A percentile compares a stretch with the other conserved stretches of the same genome.
Evolutionary conservation across 192 early-diverging fungal genomes (phyloP).

Genomic region (Phlyctochytrium bullatum): DNA sequence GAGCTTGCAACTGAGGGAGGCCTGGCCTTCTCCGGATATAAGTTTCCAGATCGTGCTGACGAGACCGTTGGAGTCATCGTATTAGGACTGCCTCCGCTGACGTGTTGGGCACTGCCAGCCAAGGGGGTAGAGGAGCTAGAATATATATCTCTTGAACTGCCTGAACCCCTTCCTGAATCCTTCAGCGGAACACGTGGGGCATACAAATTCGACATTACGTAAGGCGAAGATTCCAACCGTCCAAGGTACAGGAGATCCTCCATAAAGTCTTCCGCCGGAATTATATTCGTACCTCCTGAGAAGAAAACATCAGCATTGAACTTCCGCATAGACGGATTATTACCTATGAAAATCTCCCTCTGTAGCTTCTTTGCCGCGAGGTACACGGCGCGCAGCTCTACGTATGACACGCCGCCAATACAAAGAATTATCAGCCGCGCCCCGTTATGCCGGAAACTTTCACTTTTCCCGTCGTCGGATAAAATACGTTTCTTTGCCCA

Average conservation of each 20-base stretch:
- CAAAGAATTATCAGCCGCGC: slow-evolving; percentile 13
- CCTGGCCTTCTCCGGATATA: background rate
- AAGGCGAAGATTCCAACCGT: background rate
- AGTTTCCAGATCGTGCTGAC: background rate
- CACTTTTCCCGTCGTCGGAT: slow-evolving; percentile 12
- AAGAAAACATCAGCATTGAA: no score
- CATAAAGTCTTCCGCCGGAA: no score
- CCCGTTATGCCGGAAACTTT: slow-evolving; percentile 19
- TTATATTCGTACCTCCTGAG: no score
- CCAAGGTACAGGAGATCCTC: background rate
- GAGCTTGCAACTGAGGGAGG: background rate
- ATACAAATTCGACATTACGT: background rate
- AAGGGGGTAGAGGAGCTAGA: background rate
- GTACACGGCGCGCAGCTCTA: slow-evolving; percentile 18
- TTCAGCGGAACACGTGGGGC: background rate
- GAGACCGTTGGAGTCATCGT: background rate
- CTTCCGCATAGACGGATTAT: no score
- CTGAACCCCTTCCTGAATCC: no score
- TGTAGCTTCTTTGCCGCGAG: slow-evolving; percentile 6
- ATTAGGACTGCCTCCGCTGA: background rate
- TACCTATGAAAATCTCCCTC: slow-evolving; percentile 25
- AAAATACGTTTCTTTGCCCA: slow-evolving; percentile 7
- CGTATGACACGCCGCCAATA: slow-evolving; percentile 17
- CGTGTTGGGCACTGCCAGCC: background rate
- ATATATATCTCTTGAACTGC: no score